Evolutionary conservation across 768 basidiomycete genomes (phyloP), one percentile per base, ranked within the genome.

Genomic region (Astraeus odoratus): DNA sequence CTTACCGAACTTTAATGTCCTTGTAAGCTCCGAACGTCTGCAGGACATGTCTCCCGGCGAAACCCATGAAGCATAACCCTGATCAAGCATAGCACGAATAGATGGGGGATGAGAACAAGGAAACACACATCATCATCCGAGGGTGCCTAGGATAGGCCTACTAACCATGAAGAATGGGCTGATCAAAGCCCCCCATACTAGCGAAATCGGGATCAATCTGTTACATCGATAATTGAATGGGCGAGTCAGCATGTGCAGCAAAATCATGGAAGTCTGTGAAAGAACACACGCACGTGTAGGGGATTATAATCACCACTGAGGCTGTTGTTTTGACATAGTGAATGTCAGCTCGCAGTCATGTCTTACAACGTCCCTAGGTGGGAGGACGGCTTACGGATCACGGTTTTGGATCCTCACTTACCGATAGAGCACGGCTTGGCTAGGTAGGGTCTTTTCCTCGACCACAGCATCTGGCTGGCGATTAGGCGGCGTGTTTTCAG

Each of bases 381-480:
- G n/a, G n/a, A n/a, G n/a, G n/a, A n/a, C n/a, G n/a, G 30, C 30
- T 3, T 3, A 10, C 4, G 30, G 12, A 31, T 4, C 30, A 12
- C 30, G 10, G 5, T 10, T 29, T 29, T 29, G 30, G 16, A 13
- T 23, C 20, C 23, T 44, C n/a, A 35, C 73, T 46, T 54, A 88
- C 88, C 96, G 78, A 63, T 99, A 99, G 42, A 98, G 60, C 0
- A 91, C 95, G 8, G 94, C 95, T 60, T 98, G 95, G 3, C 77
- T 71, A 5, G 75, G 57, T 9, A 71, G 69, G 0, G 96, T 98
- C 71, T 86, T 81, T 66, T 98, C 96, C 65, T 97, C 93, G 15
- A 87, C 61, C 24, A 87, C 78, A 4, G 77, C 84, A 63, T 98
- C 95, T 1, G 96, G 90, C 31, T 72, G 68, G 27, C 95, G 83